phyloP scores from a whole-genome alignment of 208 protist species.

The Crithidia acanthocephali region DNA sequence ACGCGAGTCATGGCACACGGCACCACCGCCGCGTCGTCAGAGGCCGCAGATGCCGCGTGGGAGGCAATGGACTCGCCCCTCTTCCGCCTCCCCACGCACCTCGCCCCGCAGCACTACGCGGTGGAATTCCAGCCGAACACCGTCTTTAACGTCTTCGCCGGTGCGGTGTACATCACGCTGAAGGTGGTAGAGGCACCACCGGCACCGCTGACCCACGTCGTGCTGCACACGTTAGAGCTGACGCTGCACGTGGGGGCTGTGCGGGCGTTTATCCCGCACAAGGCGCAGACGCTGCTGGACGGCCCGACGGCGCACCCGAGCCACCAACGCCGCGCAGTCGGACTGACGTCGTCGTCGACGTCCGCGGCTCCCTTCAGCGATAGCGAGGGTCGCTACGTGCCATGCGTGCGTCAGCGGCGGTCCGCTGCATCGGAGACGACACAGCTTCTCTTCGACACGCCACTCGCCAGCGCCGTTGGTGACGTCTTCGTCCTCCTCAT shows the following conservation, averaged over 20 bases:
- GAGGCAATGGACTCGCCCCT: constrained; percentile 17
- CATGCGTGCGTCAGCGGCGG: constrained; percentile 20
- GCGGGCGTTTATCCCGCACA: constrained; percentile 2
- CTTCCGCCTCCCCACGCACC: constrained; percentile 33
- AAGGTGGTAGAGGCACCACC: constrained; percentile 20
- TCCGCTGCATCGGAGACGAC: constrained; percentile 40
- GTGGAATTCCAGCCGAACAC: constrained; percentile 46
- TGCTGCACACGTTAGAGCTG: constrained; percentile 49
- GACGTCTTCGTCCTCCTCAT: constrained; percentile 44
- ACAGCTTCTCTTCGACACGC: constrained; percentile 37
- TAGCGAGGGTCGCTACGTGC: constrained; percentile 2
- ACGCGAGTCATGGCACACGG: not conserved
- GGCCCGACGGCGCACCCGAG: constrained; percentile 6
- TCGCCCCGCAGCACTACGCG: constrained; percentile 51
- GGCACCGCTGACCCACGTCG: constrained; percentile 29
- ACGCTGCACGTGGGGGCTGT: constrained; percentile 5
- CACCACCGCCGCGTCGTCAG: not conserved
- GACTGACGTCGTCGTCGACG: not conserved
- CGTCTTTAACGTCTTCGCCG: constrained; percentile 25
- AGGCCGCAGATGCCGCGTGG: not conserved
- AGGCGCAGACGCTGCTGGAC: not conserved
- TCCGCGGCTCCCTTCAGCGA: not conserved
- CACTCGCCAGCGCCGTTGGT: constrained; percentile 40
- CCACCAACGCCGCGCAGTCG: not conserved
- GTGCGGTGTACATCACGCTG: constrained; percentile 37